phyloP scores from a whole-genome alignment of 176 grass and related monocot species.

The Miscanthus lutarioriparius region DNA sequence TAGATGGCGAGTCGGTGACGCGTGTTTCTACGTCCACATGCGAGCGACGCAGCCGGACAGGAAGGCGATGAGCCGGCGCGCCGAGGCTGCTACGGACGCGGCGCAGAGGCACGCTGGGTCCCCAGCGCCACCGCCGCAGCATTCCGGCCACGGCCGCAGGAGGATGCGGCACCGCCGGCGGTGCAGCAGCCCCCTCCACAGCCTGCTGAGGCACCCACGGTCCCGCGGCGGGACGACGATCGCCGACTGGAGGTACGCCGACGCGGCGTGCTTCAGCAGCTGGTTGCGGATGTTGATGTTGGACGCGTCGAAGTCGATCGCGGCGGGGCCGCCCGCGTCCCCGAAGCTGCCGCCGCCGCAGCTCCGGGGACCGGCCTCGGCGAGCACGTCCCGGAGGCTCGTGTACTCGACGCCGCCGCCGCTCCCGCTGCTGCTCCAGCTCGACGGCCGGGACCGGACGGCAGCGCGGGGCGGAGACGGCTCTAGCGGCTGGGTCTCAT shows the following conservation, averaged over 20 bases:
- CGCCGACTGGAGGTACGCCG: constrained; percentile 70
- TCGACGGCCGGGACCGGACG: constrained; percentile 33
- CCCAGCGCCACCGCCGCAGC: not conserved
- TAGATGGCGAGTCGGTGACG: not conserved
- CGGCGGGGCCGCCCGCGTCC: not conserved
- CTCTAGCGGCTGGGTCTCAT: constrained; percentile 38
- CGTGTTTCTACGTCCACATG: constrained; percentile 27
- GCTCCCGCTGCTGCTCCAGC: constrained; percentile 23
- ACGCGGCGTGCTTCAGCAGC: constrained; percentile 66
- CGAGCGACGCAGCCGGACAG: constrained; percentile 21
- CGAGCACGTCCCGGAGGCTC: constrained; percentile 65
- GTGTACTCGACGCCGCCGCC: constrained; percentile 52
- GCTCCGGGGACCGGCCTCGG: constrained; percentile 2
- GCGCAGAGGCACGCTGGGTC: constrained; percentile 27
- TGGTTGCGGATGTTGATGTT: constrained; percentile 71
- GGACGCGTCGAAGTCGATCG: constrained; percentile 45
- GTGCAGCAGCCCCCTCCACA: constrained; percentile 38
- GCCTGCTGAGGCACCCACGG: constrained; percentile 35
- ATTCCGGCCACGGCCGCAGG: not conserved
- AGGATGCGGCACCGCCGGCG: constrained; percentile 34
- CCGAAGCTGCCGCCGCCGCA: constrained; percentile 11
- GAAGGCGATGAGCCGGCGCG: constrained; percentile 23
- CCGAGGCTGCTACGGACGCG: constrained; percentile 6
- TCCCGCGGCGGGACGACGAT: constrained; percentile 43
- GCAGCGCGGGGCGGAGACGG: not conserved